Conservation (phyloP, 2,329 filamentous ascomycete species). For the Pseudocercospora macadamiae region DNA sequence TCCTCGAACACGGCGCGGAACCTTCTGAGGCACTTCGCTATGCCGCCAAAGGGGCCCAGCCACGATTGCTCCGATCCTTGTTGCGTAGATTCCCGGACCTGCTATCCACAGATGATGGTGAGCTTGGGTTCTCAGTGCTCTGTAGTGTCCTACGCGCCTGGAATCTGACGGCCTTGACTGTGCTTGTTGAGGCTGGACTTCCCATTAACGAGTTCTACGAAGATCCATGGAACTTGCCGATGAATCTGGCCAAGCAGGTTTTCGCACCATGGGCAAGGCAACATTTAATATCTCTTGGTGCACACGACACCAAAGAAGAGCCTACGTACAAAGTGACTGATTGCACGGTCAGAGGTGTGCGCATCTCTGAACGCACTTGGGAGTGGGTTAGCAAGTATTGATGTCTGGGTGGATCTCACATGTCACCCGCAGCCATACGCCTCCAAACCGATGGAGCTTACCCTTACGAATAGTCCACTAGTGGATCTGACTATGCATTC, state of each 20-base stretch:
- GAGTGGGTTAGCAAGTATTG: too few species aligned
- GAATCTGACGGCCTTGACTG: background rate
- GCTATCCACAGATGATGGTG: background rate
- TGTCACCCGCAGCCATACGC: too few species aligned
- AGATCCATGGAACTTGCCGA: background rate
- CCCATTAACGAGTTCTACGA: background rate
- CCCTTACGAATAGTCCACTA: too few species aligned
- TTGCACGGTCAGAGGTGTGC: too few species aligned
- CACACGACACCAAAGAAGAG: background rate
- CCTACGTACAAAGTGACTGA: too few species aligned
- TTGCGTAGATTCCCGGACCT: background rate
- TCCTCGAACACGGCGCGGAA: constrained; percentile 7
- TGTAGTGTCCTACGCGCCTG: background rate
- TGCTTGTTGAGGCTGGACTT: background rate
- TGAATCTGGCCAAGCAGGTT: background rate
- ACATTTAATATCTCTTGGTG: background rate
- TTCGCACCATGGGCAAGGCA: background rate
- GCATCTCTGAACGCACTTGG: too few species aligned
- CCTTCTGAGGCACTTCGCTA: background rate
- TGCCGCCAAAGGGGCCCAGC: background rate
- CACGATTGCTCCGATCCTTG: background rate
- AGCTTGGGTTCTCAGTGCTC: background rate
- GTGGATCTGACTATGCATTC: too few species aligned
- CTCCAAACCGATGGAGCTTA: too few species aligned
- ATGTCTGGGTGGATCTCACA: too few species aligned